Evolutionary conservation across 805 yeast species (phyloP).

Genomic region (Schizosaccharomyces osmophilus): DNA sequence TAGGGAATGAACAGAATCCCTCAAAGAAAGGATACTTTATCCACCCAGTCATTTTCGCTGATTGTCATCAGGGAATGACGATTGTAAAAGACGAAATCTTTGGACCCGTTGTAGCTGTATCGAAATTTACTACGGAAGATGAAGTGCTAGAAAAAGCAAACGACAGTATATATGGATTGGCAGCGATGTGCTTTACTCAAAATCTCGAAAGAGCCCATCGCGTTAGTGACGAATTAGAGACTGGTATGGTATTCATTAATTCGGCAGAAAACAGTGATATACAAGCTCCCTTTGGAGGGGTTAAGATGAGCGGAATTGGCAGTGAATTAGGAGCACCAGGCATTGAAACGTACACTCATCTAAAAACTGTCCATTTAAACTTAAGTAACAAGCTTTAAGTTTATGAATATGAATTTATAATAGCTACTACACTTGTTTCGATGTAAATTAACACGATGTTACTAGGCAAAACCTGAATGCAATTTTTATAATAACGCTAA

Average conservation of each 20-base stretch:
- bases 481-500: no score
- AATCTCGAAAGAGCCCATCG: conserved; percentile 52
- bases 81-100: conserved; percentile 78
- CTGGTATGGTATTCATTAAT: conserved; percentile 86
- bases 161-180: conserved; percentile 62
- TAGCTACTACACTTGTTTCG: no score
- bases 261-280: conserved; percentile 53
- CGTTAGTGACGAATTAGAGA: conserved; percentile 47
- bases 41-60: conserved; percentile 64
- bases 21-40: conserved; percentile 29
- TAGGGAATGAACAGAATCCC: conserved; percentile 53
- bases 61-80: conserved; percentile 46
- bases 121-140: conserved; percentile 60
- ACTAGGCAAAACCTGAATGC: no score
- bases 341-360: conserved; percentile 43
- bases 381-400: conserved; percentile 14
- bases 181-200: conserved; percentile 71
- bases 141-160: conserved; percentile 62
- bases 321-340: conserved; percentile 61
- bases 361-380: conserved; percentile 56
- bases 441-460: no score
- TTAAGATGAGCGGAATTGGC: conserved; percentile 55
- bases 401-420: no score
- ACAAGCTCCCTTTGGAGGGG: conserved; percentile 60
- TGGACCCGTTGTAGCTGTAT: conserved; percentile 74